Evolutionary conservation across 2,329 filamentous ascomycete species (phyloP).

Genomic region (Biscogniauxia sp.): DNA sequence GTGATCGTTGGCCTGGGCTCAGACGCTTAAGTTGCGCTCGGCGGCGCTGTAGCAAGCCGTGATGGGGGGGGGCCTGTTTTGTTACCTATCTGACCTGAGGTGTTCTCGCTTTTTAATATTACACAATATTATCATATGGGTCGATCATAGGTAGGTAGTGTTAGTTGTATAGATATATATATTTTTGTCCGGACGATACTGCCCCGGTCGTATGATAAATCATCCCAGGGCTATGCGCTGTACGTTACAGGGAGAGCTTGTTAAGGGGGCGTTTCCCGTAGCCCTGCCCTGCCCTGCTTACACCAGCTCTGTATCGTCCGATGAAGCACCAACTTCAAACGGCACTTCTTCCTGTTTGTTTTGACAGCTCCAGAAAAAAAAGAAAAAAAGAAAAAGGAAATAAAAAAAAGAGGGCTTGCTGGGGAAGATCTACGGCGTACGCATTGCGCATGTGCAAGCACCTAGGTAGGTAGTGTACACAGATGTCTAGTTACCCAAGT

Average conservation of each 20-base stretch:
- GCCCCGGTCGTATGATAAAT: constrained; percentile 5
- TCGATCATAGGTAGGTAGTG: constrained; percentile 2
- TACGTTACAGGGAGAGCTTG: neutral
- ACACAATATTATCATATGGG: constrained; percentile 5
- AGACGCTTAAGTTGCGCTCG: neutral
- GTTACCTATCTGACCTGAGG: neutral
- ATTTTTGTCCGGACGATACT: neutral
- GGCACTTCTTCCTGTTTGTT: neutral
- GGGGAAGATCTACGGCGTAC: constrained; percentile 5
- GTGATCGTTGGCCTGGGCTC: neutral
- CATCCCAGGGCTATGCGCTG: neutral
- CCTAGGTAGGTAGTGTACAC: neutral
- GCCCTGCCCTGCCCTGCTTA: neutral
- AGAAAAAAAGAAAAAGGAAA: too few relatives aligned
- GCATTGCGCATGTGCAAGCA: neutral
- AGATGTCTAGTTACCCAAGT: too few relatives aligned
- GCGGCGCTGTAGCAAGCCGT: neutral
- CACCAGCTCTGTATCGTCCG: neutral
- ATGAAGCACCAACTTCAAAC: neutral
- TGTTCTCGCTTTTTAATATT: neutral
- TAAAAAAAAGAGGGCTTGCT: too few relatives aligned
- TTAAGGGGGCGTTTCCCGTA: neutral
- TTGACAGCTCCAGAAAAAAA: neutral
- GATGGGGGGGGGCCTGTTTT: too few relatives aligned
- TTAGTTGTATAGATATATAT: neutral